Percentiles rank a stretch among this genome's conserved stretches.
Evolutionary conservation across 2,329 filamentous ascomycete species (phyloP).

Genomic region (Setomelanomma holmii): DNA sequence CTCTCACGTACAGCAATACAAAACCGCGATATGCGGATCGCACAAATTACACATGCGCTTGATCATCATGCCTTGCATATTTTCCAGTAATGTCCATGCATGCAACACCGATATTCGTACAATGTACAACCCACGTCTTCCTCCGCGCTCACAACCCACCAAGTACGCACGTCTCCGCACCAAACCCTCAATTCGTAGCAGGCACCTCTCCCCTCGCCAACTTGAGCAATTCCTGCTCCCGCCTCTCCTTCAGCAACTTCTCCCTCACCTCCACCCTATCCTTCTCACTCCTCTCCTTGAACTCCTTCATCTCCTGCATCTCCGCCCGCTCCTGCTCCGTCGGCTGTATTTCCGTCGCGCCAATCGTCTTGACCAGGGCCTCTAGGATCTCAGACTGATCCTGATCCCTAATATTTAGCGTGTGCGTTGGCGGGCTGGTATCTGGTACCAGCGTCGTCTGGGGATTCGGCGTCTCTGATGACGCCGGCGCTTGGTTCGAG

Average conservation of each 20-base stretch:
- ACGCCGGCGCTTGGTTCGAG: slow-evolving; percentile 22
- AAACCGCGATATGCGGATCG: slow-evolving; percentile 6
- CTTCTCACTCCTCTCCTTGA: slow-evolving; percentile 57
- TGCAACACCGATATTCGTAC: not conserved
- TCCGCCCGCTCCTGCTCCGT: slow-evolving; percentile 66
- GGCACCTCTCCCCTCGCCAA: slow-evolving; percentile 56
- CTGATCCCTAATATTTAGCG: slow-evolving; percentile 66
- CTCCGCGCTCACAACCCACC: not conserved
- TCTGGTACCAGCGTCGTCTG: slow-evolving; percentile 36
- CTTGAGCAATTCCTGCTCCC: slow-evolving; percentile 66
- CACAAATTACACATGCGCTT: slow-evolving; percentile 6
- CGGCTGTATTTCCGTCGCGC: slow-evolving; percentile 64
- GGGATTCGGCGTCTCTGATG: slow-evolving; percentile 27
- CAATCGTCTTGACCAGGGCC: slow-evolving; percentile 68
- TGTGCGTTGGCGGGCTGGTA: slow-evolving; percentile 49
- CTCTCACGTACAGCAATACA: too few relatives aligned
- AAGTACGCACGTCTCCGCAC: not conserved
- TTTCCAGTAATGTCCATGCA: not conserved
- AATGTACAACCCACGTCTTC: too few relatives aligned
- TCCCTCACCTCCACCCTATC: slow-evolving; percentile 64
- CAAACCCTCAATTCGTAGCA: slow-evolving; percentile 3
- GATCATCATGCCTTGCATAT: not conserved
- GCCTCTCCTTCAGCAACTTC: slow-evolving; percentile 64
- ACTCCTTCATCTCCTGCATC: slow-evolving; percentile 65
- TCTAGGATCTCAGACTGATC: slow-evolving; percentile 68